Conservation (phyloP, 805 yeast species). For the Zygosaccharomyces lentus region DNA sequence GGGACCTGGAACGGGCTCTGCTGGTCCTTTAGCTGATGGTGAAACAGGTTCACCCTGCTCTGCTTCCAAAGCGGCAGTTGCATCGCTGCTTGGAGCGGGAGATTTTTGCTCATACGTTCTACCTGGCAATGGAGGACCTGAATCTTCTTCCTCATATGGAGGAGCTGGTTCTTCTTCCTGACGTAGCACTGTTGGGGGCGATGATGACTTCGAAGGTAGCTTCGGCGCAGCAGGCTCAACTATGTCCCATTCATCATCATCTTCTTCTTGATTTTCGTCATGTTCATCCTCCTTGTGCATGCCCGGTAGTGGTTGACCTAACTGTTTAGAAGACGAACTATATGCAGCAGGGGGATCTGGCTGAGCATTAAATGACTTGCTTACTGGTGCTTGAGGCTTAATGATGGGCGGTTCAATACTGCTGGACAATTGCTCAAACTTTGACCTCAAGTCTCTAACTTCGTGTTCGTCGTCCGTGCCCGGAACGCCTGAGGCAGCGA, state of each 20-base stretch:
- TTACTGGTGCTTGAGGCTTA: conserved; percentile 21
- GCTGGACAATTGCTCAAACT: conserved; percentile 33
- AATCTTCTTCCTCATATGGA: conserved; percentile 24
- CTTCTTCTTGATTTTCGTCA: conserved; percentile 22
- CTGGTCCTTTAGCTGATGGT: background rate
- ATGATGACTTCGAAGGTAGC: conserved; percentile 11
- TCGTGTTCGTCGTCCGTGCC: conserved; percentile 28
- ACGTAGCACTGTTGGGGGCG: conserved; percentile 13
- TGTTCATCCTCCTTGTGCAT: conserved; percentile 29
- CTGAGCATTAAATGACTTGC: conserved; percentile 20
- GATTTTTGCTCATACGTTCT: conserved; percentile 24
- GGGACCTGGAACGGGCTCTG: conserved; percentile 11
- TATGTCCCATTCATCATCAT: conserved; percentile 27
- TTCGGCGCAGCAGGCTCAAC: conserved; percentile 22
- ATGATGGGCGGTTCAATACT: conserved; percentile 28
- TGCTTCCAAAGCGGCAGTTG: background rate
- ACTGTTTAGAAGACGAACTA: conserved; percentile 17
- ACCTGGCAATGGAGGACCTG: conserved; percentile 28
- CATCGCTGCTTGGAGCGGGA: conserved; percentile 19
- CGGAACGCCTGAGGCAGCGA: conserved; percentile 31
- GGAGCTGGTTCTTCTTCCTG: conserved; percentile 28
- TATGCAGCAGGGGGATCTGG: conserved; percentile 15
- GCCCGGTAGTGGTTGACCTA: conserved; percentile 36
- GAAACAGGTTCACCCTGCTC: conserved; percentile 1
- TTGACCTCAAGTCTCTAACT: conserved; percentile 37